Evolutionary conservation across 1,284 basidiomycete genomes (phyloP).

Genomic region (Boletus holoroseus): DNA sequence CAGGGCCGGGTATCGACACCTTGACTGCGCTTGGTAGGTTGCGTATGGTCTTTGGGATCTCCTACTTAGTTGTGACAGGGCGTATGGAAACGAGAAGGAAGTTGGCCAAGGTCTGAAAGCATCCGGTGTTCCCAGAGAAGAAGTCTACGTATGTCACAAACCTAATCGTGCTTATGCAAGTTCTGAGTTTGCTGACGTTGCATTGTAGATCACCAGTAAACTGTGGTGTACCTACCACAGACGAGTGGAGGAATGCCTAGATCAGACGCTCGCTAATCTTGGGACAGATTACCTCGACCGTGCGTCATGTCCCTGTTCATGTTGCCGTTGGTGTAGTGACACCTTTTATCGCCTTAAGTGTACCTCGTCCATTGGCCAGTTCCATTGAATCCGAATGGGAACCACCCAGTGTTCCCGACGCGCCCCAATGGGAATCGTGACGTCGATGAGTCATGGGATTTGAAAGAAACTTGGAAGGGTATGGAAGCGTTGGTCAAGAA

Average conservation of each 20-base stretch:
- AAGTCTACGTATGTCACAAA: constrained; percentile 60
- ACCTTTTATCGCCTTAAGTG: constrained; percentile 32
- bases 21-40: constrained; percentile 71
- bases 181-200: not conserved
- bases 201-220: constrained; percentile 57
- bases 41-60: constrained; percentile 21
- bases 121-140: constrained; percentile 71
- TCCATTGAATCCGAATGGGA: constrained; percentile 67
- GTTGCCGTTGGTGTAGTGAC: not conserved
- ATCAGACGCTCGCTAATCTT: constrained; percentile 66
- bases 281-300: constrained; percentile 76
- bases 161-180: not conserved
- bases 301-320: constrained; percentile 33
- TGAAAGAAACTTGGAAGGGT: constrained; percentile 75
- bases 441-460: constrained; percentile 58
- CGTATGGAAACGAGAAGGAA: constrained; percentile 74
- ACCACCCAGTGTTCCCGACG: constrained; percentile 64
- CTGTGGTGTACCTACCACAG: constrained; percentile 70
- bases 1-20: constrained; percentile 73
- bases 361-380: constrained; percentile 84
- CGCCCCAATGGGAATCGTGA: constrained; percentile 67
- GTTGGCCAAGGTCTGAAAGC: constrained; percentile 79
- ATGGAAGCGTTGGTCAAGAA: constrained; percentile 72
- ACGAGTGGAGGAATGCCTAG: constrained; percentile 68
- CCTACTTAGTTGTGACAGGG: constrained; percentile 37